Percentiles rank a stretch among this genome's conserved stretches.
Evolutionary conservation across 1,284 basidiomycete species (phyloP).

Genomic region (Malassezia psittaci): DNA sequence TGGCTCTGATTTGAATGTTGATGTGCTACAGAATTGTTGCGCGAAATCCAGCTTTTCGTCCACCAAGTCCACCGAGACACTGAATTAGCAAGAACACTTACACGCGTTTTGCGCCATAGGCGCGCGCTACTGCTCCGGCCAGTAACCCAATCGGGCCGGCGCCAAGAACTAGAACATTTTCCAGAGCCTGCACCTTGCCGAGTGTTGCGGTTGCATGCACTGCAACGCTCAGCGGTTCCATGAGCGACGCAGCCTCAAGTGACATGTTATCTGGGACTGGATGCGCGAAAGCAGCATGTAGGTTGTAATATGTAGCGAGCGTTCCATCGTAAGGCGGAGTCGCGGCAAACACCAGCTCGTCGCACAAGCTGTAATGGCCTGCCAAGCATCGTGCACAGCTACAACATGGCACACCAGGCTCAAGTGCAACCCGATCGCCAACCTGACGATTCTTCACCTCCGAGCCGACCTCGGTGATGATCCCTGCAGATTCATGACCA

Average conservation of each 20-base stretch:
- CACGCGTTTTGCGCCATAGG: conserved; percentile 49
- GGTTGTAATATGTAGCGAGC: conserved; percentile 57
- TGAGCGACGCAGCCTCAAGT: conserved; percentile 54
- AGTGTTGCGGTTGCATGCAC: conserved; percentile 75
- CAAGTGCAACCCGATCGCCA: conserved; percentile 78
- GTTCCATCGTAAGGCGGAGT: conserved; percentile 85
- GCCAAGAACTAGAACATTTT: conserved; percentile 60
- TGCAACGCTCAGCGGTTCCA: conserved; percentile 87
- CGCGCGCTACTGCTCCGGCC: conserved; percentile 83
- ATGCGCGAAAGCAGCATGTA: conserved; percentile 45
- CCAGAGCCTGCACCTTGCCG: conserved; percentile 56
- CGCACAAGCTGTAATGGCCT: conserved; percentile 49
- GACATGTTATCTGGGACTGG: conserved; percentile 49
- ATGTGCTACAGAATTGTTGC: conserved; percentile 73
- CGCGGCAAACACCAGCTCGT: conserved; percentile 70
- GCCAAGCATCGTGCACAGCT: conserved; percentile 54
- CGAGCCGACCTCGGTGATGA: conserved; percentile 57
- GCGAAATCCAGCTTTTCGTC: conserved; percentile 74
- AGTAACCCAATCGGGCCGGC: conserved; percentile 82
- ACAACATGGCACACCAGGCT: conserved; percentile 67
- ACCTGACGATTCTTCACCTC: conserved; percentile 63
- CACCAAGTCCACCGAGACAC: conserved; percentile 59
- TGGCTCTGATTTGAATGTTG: conserved; percentile 59
- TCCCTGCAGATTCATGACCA: conserved; percentile 57
- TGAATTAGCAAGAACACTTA: conserved; percentile 23